Percentiles rank a stretch among this genome's conserved stretches.
These are phyloP conservation scores for Mortierella sp. DNA, from an alignment of 371 early-diverging fungal species.

Conservation along the genomic window DNA sequence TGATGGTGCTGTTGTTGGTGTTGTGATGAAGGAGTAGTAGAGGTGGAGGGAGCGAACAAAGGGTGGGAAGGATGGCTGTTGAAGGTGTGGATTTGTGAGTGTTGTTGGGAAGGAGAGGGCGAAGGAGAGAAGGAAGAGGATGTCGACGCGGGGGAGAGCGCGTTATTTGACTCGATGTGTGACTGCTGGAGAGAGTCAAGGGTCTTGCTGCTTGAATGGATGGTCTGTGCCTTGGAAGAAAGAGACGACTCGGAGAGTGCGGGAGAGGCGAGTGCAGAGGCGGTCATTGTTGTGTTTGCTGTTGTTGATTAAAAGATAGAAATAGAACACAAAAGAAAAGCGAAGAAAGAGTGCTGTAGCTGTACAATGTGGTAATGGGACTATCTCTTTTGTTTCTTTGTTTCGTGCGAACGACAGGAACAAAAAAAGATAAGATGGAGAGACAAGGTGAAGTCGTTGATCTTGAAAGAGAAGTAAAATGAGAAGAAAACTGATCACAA, in stretches of 20 bases:
- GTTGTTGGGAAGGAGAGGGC: constrained; percentile 17
- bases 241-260: constrained; percentile 42
- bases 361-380: constrained; percentile 1
- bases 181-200: constrained; percentile 32
- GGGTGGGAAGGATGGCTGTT: constrained; percentile 24
- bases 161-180: constrained; percentile 17
- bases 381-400: neutral
- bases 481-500: neutral
- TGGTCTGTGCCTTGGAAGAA: constrained; percentile 57
- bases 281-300: constrained; percentile 38
- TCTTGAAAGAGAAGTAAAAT: neutral
- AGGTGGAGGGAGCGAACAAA: constrained; percentile 23
- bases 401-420: neutral
- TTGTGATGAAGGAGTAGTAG: neutral
- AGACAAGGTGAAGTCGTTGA: neutral
- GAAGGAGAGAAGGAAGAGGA: constrained; percentile 32
- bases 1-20: constrained; percentile 35
- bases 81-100: constrained; percentile 18
- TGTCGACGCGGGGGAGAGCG: constrained; percentile 42
- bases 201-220: constrained; percentile 34
- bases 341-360: neutral
- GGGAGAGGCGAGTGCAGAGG: constrained; percentile 51
- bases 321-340: neutral
- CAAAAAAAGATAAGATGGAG: neutral
- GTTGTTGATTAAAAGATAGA: no score